These are phyloP conservation scores for Cytospora piceicola DNA, from an alignment of 2,329 filamentous ascomycete species.

Conservation along the genomic window DNA sequence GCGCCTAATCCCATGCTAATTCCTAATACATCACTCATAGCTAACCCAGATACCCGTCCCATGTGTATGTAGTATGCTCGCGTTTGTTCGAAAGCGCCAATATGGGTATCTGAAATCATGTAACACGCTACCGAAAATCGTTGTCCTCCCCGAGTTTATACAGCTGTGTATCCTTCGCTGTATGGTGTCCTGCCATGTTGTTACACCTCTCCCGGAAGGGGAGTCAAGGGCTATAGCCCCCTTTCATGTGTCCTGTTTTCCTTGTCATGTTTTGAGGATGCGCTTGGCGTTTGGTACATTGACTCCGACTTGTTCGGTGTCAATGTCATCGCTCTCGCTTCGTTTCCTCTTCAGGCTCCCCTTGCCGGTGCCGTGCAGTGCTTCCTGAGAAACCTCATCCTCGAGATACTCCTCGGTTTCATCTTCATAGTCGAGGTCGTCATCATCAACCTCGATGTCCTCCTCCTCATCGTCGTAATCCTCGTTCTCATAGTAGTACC, in stretches of 20 bases:
- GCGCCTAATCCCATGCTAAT: conserved; percentile 1
- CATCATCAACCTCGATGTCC: conserved; percentile 36
- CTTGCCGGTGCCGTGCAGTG: conserved; percentile 32
- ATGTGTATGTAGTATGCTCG: conserved; percentile 8
- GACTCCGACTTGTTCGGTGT: conserved; percentile 18
- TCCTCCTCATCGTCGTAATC: conserved; percentile 37
- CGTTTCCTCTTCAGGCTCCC: conserved; percentile 30
- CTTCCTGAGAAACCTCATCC: conserved; percentile 34
- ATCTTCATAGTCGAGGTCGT: conserved; percentile 37
- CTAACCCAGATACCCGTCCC: conserved; percentile 18
- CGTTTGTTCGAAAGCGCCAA: conserved; percentile 9
- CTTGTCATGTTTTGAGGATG: conserved; percentile 6
- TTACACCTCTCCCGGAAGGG: background rate
- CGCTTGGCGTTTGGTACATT: conserved; percentile 17
- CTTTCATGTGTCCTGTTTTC: background rate
- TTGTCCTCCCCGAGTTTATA: conserved; percentile 3
- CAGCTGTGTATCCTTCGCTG: background rate
- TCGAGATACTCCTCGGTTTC: conserved; percentile 36
- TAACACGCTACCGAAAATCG: conserved; percentile 15
- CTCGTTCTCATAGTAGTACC: conserved; percentile 35
- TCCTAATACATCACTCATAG: conserved; percentile 1
- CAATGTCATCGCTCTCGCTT: conserved; percentile 24
- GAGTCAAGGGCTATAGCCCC: background rate
- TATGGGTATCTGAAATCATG: conserved; percentile 19
- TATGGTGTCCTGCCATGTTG: background rate